Percentiles rank a stretch among this genome's conserved stretches.
These are phyloP conservation scores for Macroventuria anomochaeta DNA, from an alignment of 2,329 filamentous ascomycete species.

Conservation along the genomic window DNA sequence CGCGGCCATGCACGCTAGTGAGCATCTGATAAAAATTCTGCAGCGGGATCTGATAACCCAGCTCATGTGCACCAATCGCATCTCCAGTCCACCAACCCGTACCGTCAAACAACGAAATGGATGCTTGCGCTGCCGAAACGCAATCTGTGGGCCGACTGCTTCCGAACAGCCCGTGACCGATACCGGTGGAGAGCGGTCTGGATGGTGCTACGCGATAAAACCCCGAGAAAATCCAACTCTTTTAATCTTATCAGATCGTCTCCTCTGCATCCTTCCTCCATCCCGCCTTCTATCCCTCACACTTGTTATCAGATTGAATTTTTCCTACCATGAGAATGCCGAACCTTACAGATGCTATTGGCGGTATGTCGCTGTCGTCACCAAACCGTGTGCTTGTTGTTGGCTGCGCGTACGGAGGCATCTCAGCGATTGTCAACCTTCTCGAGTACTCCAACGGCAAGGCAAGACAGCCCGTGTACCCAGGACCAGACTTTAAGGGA, in stretches of 20 bases:
- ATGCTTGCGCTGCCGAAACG: constrained; percentile 1
- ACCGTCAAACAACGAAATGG: constrained; percentile 11
- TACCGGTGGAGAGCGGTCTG: constrained; percentile 21
- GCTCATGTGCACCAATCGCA: constrained; percentile 2
- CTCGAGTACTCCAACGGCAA: constrained; percentile 68
- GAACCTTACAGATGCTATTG: constrained; percentile 32
- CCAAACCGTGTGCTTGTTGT: constrained; percentile 64
- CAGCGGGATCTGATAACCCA: constrained; percentile 28
- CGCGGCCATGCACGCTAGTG: constrained; percentile 22
- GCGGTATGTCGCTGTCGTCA: constrained; percentile 37
- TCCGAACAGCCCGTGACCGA: constrained; percentile 13
- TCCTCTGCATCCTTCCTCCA: constrained; percentile 4
- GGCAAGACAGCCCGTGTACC: constrained; percentile 54
- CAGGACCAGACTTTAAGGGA: constrained; percentile 46
- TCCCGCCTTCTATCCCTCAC: neutral
- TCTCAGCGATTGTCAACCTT: constrained; percentile 71
- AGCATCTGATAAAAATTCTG: constrained; percentile 30
- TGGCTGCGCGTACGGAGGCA: constrained; percentile 75
- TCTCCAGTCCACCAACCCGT: constrained; percentile 1
- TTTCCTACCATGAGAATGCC: constrained; percentile 40
- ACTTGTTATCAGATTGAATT: constrained; percentile 23
- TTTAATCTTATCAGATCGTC: constrained; percentile 49
- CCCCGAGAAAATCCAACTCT: constrained; percentile 18
- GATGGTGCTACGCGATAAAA: constrained; percentile 21
- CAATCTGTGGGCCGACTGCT: constrained; percentile 1